Conservation (phyloP, 306 rosid genomes). For the Corylus avellana region DNA sequence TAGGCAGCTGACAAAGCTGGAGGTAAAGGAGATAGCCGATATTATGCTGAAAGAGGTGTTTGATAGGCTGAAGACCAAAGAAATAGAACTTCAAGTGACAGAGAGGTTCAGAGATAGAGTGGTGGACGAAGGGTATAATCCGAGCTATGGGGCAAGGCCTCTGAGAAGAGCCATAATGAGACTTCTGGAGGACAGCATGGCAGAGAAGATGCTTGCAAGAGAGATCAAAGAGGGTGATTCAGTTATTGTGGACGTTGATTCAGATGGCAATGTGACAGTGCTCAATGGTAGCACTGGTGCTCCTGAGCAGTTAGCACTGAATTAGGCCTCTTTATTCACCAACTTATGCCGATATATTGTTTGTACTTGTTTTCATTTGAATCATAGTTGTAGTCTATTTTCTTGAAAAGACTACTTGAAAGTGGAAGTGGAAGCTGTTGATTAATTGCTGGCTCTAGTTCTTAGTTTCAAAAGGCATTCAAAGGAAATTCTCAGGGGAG, state of each 20-base stretch:
- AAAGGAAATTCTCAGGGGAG: not conserved
- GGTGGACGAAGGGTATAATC: constrained; percentile 92
- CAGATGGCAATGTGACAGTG: constrained; percentile 90
- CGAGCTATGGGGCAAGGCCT: constrained; percentile 98
- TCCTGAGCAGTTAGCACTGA: constrained; percentile 56
- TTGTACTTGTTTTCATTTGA: constrained; percentile 24
- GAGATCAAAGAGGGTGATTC: constrained; percentile 96
- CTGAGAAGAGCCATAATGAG: constrained; percentile 95
- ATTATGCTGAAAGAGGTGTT: constrained; percentile 93
- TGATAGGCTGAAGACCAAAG: constrained; percentile 75
- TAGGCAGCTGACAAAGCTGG: constrained; percentile 89
- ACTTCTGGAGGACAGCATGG: constrained; percentile 98
- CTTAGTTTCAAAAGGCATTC: constrained; percentile 16
- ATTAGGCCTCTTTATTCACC: not conserved
- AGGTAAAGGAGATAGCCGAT: constrained; percentile 93
- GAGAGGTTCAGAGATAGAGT: constrained; percentile 92
- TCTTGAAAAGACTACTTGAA: constrained; percentile 19
- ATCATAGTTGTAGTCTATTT: constrained; percentile 35
- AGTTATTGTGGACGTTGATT: constrained; percentile 84
- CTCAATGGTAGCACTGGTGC: constrained; percentile 80
- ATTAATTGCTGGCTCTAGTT: constrained; percentile 19
- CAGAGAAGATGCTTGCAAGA: constrained; percentile 95
- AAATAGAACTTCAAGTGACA: constrained; percentile 87
- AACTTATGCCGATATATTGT: constrained; percentile 27
- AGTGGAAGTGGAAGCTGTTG: constrained; percentile 32